Evolutionary conservation across 805 yeast species (phyloP).

Genomic region (Danielozyma ontarioensis): DNA sequence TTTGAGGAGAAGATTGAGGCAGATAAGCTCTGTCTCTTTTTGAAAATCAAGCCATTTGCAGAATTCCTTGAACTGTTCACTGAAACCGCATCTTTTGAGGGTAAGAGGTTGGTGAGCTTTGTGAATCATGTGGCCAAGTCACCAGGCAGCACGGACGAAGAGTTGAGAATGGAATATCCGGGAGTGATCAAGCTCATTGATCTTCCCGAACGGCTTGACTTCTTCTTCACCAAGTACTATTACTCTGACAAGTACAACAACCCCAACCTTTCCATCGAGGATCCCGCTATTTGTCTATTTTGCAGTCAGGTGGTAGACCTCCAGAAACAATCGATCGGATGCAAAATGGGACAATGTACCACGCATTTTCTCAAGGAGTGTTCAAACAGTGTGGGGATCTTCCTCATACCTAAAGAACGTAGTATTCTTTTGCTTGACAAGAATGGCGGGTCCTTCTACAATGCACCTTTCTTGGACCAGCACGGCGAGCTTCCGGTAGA

Average conservation of each 20-base stretch:
- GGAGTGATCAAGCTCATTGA: slow-evolving; percentile 55
- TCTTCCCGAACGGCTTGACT: slow-evolving; percentile 64
- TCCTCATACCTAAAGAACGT: slow-evolving; percentile 65
- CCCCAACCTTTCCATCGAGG: slow-evolving; percentile 40
- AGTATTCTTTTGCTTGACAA: slow-evolving; percentile 59
- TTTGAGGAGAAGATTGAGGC: slow-evolving; percentile 39
- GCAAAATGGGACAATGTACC: slow-evolving; percentile 70
- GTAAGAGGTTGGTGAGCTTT: slow-evolving; percentile 17
- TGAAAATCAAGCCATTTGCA: slow-evolving; percentile 41
- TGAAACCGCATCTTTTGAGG: slow-evolving; percentile 17
- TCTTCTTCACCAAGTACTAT: slow-evolving; percentile 57
- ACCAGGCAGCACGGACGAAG: slow-evolving; percentile 2
- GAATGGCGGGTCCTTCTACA: slow-evolving; percentile 77
- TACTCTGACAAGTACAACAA: slow-evolving; percentile 39
- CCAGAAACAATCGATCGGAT: slow-evolving; percentile 58
- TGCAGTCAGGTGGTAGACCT: slow-evolving; percentile 68
- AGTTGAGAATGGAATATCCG: slow-evolving; percentile 50
- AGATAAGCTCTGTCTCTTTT: slow-evolving; percentile 45
- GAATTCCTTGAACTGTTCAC: slow-evolving; percentile 15
- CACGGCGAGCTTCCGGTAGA: slow-evolving; percentile 86
- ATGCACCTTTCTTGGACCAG: slow-evolving; percentile 77
- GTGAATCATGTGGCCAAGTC: slow-evolving; percentile 7
- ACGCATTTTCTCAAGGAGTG: slow-evolving; percentile 64
- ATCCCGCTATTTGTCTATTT: slow-evolving; percentile 82
- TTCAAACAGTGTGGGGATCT: slow-evolving; percentile 62